A percentile compares a stretch with the other conserved stretches of the same genome.
Conservation (phyloP, 108 stramenopile genomes). For the Chaetoceros muelleri region DNA sequence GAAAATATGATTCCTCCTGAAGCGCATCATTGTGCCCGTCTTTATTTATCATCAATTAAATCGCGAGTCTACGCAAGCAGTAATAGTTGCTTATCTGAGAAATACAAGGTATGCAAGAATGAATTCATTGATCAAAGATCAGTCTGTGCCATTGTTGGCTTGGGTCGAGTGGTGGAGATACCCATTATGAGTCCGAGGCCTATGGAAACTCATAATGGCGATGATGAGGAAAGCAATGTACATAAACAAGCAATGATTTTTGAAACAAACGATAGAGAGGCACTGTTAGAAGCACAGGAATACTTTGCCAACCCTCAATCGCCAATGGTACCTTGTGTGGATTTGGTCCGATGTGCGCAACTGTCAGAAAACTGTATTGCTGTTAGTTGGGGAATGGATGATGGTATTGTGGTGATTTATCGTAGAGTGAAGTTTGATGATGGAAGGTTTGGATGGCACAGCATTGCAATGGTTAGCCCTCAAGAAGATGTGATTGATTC, state of each 20-base stretch:
- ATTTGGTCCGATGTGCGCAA: neutral
- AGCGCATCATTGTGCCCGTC: neutral
- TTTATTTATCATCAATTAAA: neutral
- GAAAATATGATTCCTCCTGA: neutral
- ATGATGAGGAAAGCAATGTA: neutral
- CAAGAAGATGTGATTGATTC: conserved; percentile 14
- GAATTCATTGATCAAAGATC: too few relatives aligned
- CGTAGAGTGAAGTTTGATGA: conserved; percentile 18
- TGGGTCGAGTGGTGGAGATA: neutral
- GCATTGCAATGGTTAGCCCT: conserved; percentile 14
- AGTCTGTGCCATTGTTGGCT: neutral
- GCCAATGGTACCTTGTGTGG: neutral
- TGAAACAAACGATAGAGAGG: neutral
- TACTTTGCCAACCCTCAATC: neutral
- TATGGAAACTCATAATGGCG: too few relatives aligned
- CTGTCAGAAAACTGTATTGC: conserved; percentile 34
- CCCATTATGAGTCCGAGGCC: too few relatives aligned
- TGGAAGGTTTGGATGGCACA: conserved; percentile 27
- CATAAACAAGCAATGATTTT: neutral
- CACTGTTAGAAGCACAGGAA: neutral
- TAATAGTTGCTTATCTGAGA: neutral
- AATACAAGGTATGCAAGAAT: neutral
- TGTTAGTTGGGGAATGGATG: conserved; percentile 66
- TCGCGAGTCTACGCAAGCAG: neutral
- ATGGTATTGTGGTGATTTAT: conserved; percentile 59